Evolutionary conservation across 495 filamentous ascomycete species (phyloP).

Genomic region (Annulohypoxylon stygium): DNA sequence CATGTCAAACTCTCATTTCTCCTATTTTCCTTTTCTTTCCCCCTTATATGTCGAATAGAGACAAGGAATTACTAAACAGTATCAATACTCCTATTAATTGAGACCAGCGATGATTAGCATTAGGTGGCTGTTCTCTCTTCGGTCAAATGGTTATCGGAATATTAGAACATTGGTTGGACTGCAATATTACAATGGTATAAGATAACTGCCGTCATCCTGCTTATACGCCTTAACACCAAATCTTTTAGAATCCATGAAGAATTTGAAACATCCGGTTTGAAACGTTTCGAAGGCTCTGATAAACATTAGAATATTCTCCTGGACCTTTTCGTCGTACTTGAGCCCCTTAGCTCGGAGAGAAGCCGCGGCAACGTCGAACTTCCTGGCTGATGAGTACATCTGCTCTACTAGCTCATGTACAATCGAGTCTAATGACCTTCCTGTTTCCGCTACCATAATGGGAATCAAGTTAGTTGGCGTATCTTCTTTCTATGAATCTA

Average conservation of each 20-base stretch:
- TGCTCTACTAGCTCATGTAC: slow-evolving; percentile 10
- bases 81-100: too few relatives aligned
- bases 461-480: slow-evolving; percentile 3
- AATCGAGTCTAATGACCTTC: not conserved
- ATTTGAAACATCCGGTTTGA: slow-evolving; percentile 16
- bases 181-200: slow-evolving; percentile 1
- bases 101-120: too few relatives aligned
- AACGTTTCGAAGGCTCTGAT: slow-evolving; percentile 16
- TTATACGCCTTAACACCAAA: slow-evolving; percentile 9
- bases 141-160: too few relatives aligned
- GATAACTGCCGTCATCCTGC: slow-evolving; percentile 11
- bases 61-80: too few relatives aligned
- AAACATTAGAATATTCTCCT: not conserved
- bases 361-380: slow-evolving; percentile 13
- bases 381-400: slow-evolving; percentile 18
- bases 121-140: too few relatives aligned
- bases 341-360: slow-evolving; percentile 5
- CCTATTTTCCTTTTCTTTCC: too few relatives aligned
- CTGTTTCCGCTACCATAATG: slow-evolving; percentile 10
- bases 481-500: not conserved
- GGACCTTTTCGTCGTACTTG: not conserved
- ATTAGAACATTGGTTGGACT: too few relatives aligned
- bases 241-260: slow-evolving; percentile 11
- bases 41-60: too few relatives aligned
- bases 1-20: too few relatives aligned